Evolutionary conservation across 176 grass and related monocot genomes (phyloP).

Genomic region (Eleusine indica): DNA sequence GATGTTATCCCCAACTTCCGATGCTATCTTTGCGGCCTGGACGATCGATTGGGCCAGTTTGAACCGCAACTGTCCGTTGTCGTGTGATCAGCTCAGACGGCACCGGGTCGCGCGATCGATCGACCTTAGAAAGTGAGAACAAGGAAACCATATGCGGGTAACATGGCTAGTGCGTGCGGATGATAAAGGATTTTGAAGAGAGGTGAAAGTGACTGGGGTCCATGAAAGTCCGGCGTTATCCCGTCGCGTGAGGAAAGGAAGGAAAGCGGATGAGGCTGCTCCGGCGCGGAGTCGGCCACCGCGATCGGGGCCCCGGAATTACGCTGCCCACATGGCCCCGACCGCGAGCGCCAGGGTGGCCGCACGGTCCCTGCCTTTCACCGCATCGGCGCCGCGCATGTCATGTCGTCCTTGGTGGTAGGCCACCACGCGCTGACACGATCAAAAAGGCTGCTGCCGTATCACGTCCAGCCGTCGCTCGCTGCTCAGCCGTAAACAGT

Average conservation of each 20-base stretch:
- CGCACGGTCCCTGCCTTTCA: background rate
- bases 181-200: background rate
- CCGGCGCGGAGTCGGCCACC: slow-evolving; percentile 53
- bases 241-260: background rate
- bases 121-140: background rate
- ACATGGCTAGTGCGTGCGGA: too few relatives aligned
- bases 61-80: background rate
- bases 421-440: slow-evolving; percentile 28
- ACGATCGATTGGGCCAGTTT: background rate
- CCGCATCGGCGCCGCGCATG: background rate
- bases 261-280: slow-evolving; percentile 45
- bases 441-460: background rate
- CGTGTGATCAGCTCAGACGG: background rate
- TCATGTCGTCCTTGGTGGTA: background rate
- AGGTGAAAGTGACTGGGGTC: background rate
- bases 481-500: too few relatives aligned
- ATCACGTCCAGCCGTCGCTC: too few relatives aligned
- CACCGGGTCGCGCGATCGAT: background rate
- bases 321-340: slow-evolving; percentile 28
- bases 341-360: slow-evolving; percentile 21
- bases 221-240: background rate
- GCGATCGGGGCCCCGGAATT: slow-evolving; percentile 16
- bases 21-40: background rate
- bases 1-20: too few relatives aligned
- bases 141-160: background rate